These are phyloP conservation scores for Leccinum variicolor DNA, from an alignment of 768 basidiomycete species.

Conservation along the genomic window DNA sequence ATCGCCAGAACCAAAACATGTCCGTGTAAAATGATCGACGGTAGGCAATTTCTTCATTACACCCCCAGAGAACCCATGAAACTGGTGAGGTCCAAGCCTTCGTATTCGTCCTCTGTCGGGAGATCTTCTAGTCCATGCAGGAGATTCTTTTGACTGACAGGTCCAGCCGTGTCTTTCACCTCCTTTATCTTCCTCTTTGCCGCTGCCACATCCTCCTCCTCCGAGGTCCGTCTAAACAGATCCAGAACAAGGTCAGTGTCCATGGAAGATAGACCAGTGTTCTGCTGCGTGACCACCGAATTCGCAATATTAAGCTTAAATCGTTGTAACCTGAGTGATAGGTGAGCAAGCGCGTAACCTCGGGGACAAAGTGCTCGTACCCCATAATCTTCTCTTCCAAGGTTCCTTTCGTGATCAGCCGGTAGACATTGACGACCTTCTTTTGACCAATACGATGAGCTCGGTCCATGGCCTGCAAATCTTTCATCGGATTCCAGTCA, in stretches of 20 bases:
- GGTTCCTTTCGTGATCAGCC: constrained; percentile 94
- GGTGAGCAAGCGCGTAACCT: constrained; percentile 3
- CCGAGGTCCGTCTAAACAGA: constrained; percentile 78
- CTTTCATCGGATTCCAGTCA: constrained; percentile 99
- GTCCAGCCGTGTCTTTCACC: constrained; percentile 50
- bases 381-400: constrained; percentile 99
- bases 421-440: constrained; percentile 98
- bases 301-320: constrained; percentile 99
- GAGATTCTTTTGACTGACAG: constrained; percentile 75
- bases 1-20: constrained; percentile 12
- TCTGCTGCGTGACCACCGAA: constrained; percentile 96
- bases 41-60: constrained; percentile 25
- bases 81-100: constrained; percentile 76
- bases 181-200: constrained; percentile 46
- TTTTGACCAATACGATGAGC: constrained; percentile 98
- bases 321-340: constrained; percentile 72
- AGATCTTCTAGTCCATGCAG: constrained; percentile 89
- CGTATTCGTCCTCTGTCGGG: constrained; percentile 90
- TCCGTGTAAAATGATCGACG: constrained; percentile 17
- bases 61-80: constrained; percentile 85
- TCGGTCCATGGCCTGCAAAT: constrained; percentile 98
- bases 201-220: constrained; percentile 66
- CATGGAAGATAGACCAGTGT: constrained; percentile 91
- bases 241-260: constrained; percentile 96
- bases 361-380: constrained; percentile 42